These are phyloP conservation scores for Vigna nakashimae DNA, from an alignment of 306 rosid species.

Conservation along the genomic window DNA sequence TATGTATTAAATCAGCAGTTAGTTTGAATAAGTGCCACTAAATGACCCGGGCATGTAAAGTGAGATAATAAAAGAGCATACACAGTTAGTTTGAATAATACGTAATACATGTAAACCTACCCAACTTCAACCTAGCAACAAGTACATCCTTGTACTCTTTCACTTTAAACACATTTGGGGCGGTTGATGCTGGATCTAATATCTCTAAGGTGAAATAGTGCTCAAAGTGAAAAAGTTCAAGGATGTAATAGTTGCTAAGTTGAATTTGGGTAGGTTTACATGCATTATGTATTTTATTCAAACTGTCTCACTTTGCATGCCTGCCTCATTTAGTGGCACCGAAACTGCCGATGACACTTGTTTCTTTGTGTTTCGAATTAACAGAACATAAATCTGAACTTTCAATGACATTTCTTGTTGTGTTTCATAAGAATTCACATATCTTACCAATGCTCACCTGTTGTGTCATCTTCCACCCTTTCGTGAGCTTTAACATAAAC, in stretches of 20 bases:
- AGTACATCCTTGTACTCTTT: too few species aligned
- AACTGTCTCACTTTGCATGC: too few species aligned
- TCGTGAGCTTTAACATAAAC: neutral
- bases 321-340: too few species aligned
- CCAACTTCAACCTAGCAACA: neutral
- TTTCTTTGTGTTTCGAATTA: slow-evolving; percentile 6
- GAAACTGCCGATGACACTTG: neutral
- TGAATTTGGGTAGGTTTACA: too few species aligned
- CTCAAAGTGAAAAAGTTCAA: too few species aligned
- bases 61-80: neutral
- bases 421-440: neutral
- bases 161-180: too few species aligned
- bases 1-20: too few species aligned
- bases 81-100: neutral
- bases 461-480: neutral
- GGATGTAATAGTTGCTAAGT: too few species aligned
- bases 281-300: too few species aligned
- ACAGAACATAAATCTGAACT: neutral
- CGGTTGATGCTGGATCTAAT: too few species aligned
- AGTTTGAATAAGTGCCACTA: neutral
- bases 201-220: too few species aligned
- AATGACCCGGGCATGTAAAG: neutral
- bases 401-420: slow-evolving; percentile 12
- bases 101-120: neutral
- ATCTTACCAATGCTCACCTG: neutral